phyloP scores from a whole-genome alignment of 352 stramenopile genomes.

The Phytophthora cactorum region DNA sequence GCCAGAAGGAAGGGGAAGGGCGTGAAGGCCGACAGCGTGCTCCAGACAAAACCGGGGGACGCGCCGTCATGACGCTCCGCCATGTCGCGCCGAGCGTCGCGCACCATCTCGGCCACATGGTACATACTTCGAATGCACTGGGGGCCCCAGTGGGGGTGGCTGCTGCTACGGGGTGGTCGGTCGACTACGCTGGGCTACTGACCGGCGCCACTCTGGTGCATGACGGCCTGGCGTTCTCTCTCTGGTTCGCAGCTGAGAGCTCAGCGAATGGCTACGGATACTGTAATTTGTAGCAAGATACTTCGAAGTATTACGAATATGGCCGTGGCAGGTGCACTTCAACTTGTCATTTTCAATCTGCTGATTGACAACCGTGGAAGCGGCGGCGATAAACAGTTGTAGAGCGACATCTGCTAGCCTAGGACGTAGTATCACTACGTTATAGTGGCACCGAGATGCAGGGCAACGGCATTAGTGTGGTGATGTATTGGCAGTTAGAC shows the following conservation, averaged over 20 bases:
- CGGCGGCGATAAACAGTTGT: not conserved
- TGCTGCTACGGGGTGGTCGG: not conserved
- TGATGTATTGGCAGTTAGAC: not conserved
- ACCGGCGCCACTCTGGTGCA: constrained; percentile 13
- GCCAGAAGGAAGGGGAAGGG: constrained; percentile 81
- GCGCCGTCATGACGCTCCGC: constrained; percentile 67
- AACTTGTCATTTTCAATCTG: not conserved
- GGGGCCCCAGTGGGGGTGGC: not conserved
- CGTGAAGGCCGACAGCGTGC: constrained; percentile 65
- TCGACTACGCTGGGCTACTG: not conserved
- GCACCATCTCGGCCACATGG: constrained; percentile 84
- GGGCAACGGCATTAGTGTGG: not conserved
- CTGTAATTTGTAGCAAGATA: constrained; percentile 6
- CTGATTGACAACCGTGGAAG: not conserved
- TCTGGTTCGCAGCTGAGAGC: constrained; percentile 2
- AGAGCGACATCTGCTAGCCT: not conserved
- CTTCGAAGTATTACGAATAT: constrained; percentile 2
- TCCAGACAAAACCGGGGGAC: constrained; percentile 42
- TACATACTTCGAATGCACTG: constrained; percentile 56
- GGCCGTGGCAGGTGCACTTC: constrained; percentile 4
- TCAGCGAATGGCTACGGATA: not conserved
- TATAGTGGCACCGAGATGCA: no score
- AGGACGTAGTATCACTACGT: no score
- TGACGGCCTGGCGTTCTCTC: constrained; percentile 6
- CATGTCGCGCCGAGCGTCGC: constrained; percentile 82